Base-by-base conservation (phyloP, 2,329 filamentous ascomycete species). In the Diaporthe citrichinensis region DNA sequence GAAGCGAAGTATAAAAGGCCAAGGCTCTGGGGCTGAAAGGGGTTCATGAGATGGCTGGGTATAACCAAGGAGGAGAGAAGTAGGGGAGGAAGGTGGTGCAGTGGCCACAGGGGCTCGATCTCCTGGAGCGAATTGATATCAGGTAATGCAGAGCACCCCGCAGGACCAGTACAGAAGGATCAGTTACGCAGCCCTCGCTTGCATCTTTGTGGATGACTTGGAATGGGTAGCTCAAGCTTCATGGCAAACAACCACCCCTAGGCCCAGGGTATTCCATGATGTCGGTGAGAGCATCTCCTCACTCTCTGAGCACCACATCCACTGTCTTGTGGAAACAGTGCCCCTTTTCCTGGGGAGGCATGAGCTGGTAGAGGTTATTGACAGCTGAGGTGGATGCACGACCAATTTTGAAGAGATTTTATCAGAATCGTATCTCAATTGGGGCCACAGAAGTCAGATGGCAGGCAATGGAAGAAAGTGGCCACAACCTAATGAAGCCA, bases 71-170 rank as follows among this genome's bases (percentile, higher is more conserved):
- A 39, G 41, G 15, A 31, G 51, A 20, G 51, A 74, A 28, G 39
- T 31, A 31, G 44, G 53, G 51, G 31, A 36, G 23, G 14, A n/a
- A 25, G 61, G 59, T 73, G 49, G 17, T 73, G 59, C 36, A 31
- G 28, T 55, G 15, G 51, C 17, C 25, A 44, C 36, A 71, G 51
- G 23, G n/a, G 14, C 49, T 58, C 20, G 46, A 55, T 46, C 41
- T 4, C 58, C 39, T 46, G 41, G 20, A 39, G 55, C 8, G 15
- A 20, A 34, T 28, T 53, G 39, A 46, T 15, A 68, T 49, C 65
- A 67, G 28, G 72, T 71, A 59, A 53, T 74, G 72, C 65, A 71
- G 65, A 76, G 41, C n/a, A 51, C 41, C 65, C 57, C 25, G 41
- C 49, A 71, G 57, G 1, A 28, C 46, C 49, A 34, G 25, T 4